phyloP scores from a whole-genome alignment of 345 rosid genomes.

The Populus ilicifolia region DNA sequence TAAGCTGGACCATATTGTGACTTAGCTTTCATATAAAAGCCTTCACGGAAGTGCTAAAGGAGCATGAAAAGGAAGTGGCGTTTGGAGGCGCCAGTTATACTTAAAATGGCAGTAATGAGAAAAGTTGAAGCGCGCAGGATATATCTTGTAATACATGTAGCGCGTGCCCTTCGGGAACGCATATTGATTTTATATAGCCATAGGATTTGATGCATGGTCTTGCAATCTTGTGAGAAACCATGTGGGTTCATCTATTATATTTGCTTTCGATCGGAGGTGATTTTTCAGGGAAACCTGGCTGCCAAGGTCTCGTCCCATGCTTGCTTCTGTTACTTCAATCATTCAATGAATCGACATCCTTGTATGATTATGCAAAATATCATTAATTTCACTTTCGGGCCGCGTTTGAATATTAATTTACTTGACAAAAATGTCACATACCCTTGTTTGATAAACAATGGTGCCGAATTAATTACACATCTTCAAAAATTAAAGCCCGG shows the following conservation, averaged over 20 bases:
- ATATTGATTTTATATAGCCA: not conserved
- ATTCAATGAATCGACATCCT: no score
- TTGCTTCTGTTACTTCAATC: not conserved
- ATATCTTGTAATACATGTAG: not conserved
- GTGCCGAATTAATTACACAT: not conserved
- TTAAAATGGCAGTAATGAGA: not conserved
- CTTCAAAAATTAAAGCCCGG: not conserved
- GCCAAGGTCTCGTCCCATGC: not conserved
- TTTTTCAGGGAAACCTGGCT: not conserved
- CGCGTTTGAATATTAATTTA: no score
- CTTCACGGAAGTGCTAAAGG: slow-evolving; percentile 18
- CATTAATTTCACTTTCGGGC: no score
- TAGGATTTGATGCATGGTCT: not conserved
- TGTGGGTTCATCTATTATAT: not conserved
- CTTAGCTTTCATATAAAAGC: not conserved
- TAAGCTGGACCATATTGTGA: not conserved
- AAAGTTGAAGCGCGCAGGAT: not conserved
- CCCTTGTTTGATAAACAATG: not conserved
- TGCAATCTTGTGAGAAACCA: not conserved
- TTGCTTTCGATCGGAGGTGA: not conserved
- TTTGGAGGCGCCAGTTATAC: not conserved
- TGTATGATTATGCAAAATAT: no score
- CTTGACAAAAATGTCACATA: not conserved
- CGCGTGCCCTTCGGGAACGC: not conserved
- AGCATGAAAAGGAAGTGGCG: slow-evolving; percentile 3